phyloP scores from a whole-genome alignment of 805 yeast species.

The Gaillardinia entomophila region DNA sequence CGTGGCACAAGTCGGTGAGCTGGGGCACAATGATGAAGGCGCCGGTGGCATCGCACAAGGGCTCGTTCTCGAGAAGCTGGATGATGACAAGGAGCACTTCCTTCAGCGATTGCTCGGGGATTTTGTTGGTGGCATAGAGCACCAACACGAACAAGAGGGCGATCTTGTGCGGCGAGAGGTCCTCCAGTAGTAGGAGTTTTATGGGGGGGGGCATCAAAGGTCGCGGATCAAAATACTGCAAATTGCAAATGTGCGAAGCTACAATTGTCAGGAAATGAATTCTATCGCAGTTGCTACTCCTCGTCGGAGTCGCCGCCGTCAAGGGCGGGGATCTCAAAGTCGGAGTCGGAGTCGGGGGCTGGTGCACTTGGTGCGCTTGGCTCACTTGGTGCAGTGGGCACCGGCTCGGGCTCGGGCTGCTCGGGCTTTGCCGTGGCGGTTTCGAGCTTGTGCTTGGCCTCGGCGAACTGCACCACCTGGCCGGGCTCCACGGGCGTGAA shows the following conservation, averaged over 20 bases:
- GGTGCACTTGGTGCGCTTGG: constrained; percentile 1
- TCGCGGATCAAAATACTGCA: too few relatives aligned
- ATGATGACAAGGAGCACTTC: constrained; percentile 12
- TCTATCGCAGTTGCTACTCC: constrained; percentile 12
- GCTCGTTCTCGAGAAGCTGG: constrained; percentile 32
- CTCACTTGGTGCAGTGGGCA: background rate
- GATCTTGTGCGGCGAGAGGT: constrained; percentile 50
- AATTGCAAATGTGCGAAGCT: background rate
- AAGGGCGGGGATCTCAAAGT: constrained; percentile 47
- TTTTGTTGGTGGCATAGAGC: constrained; percentile 36
- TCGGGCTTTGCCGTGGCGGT: constrained; percentile 1
- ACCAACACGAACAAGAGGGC: constrained; percentile 44
- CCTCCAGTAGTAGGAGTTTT: constrained; percentile 28
- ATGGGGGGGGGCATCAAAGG: constrained; percentile 1
- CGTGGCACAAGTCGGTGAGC: constrained; percentile 20
- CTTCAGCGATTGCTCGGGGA: constrained; percentile 13
- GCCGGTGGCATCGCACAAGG: constrained; percentile 17
- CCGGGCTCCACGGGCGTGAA: constrained; percentile 1
- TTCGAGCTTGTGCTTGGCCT: constrained; percentile 7
- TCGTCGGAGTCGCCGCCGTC: constrained; percentile 40
- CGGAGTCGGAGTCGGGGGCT: constrained; percentile 22
- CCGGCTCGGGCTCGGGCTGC: background rate
- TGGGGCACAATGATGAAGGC: constrained; percentile 24
- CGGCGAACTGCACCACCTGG: constrained; percentile 3
- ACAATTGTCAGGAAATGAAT: background rate